These are phyloP conservation scores for Eutypa lata DNA, from an alignment of 2,329 filamentous ascomycete species.

Conservation along the genomic window DNA sequence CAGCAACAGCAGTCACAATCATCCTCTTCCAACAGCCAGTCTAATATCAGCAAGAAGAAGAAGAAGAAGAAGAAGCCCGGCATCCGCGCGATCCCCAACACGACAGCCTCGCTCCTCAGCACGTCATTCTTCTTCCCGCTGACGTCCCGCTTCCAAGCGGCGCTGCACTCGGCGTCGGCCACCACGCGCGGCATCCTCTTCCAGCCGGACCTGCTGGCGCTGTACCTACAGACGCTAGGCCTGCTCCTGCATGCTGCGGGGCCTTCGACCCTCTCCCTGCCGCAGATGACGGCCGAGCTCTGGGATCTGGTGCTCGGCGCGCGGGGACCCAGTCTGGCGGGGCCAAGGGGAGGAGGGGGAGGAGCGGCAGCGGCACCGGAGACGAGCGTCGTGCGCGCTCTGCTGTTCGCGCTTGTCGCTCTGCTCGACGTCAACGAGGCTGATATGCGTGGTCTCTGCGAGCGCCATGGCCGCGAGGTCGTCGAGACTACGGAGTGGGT, in stretches of 20 bases:
- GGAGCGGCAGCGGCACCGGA: slow-evolving; percentile 36
- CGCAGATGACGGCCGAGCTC: slow-evolving; percentile 78
- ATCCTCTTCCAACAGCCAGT: slow-evolving; percentile 27
- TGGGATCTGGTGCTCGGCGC: slow-evolving; percentile 78
- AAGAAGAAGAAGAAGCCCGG: slow-evolving; percentile 29
- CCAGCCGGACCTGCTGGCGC: slow-evolving; percentile 70
- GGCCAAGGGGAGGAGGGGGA: not conserved
- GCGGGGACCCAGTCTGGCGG: slow-evolving; percentile 36
- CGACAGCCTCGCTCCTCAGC: slow-evolving; percentile 72
- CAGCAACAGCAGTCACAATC: slow-evolving; percentile 35
- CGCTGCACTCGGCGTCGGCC: slow-evolving; percentile 38
- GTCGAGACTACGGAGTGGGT: slow-evolving; percentile 90
- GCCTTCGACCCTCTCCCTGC: slow-evolving; percentile 70
- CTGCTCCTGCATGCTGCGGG: slow-evolving; percentile 81
- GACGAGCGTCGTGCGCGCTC: slow-evolving; percentile 64
- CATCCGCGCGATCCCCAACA: slow-evolving; percentile 65
- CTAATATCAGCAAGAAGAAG: not conserved
- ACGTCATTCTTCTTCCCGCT: slow-evolving; percentile 84
- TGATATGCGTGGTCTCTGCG: slow-evolving; percentile 68
- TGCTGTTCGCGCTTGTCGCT: slow-evolving; percentile 76
- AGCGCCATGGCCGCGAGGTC: slow-evolving; percentile 70
- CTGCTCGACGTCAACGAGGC: slow-evolving; percentile 78
- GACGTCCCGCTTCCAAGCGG: slow-evolving; percentile 73
- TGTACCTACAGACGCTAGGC: slow-evolving; percentile 83
- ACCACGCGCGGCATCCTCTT: slow-evolving; percentile 61